Conservation (phyloP, 345 rosid species). For the Brassica juncea region DNA sequence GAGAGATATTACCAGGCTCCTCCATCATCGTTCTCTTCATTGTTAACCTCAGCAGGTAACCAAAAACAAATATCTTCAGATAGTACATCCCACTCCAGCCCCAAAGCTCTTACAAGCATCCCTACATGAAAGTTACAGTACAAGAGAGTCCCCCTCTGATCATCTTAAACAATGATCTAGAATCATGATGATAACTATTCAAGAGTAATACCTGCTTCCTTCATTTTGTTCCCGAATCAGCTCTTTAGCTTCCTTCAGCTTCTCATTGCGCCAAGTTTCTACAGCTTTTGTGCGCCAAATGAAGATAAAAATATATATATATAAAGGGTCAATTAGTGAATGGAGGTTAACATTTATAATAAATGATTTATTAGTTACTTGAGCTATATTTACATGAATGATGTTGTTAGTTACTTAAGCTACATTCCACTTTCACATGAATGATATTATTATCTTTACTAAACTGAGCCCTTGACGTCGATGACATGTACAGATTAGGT, state of each 20-base stretch:
- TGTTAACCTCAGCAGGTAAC: constrained; percentile 68
- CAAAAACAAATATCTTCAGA: constrained; percentile 87
- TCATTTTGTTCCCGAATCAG: constrained; percentile 47
- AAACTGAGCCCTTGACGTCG: too few species aligned
- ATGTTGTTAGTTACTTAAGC: too few species aligned
- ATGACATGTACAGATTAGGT: too few species aligned
- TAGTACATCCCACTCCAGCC: constrained; percentile 73
- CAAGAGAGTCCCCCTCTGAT: background rate
- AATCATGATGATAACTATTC: too few species aligned
- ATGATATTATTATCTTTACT: too few species aligned
- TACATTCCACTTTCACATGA: too few species aligned
- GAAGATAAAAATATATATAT: constrained; percentile 24
- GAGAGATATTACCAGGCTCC: constrained; percentile 61
- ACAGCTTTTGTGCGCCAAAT: constrained; percentile 61
- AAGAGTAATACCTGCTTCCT: constrained; percentile 69
- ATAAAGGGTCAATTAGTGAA: constrained; percentile 4
- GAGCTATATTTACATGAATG: background rate
- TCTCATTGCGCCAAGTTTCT: constrained; percentile 89
- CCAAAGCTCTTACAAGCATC: constrained; percentile 69
- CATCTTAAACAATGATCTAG: background rate
- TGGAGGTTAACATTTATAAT: background rate
- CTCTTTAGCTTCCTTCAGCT: constrained; percentile 63
- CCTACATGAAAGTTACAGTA: constrained; percentile 42
- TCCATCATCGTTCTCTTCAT: constrained; percentile 79
- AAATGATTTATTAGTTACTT: background rate